Base-by-base conservation (phyloP, 257 asterid species). In the Solanum paucissectum region DNA sequence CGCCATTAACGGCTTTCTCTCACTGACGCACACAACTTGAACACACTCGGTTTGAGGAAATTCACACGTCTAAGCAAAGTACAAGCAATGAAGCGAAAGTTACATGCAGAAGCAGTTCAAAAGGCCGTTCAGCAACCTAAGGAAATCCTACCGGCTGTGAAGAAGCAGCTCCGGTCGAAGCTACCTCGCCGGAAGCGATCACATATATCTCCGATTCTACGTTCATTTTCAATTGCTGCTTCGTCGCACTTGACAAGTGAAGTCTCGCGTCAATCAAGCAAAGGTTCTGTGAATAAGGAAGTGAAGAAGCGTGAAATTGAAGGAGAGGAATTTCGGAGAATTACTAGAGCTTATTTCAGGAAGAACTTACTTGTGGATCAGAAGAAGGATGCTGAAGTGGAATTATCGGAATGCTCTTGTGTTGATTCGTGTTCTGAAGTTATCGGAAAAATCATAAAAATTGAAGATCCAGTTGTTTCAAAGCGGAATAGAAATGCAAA, bases 341-440 rank as follows among this genome's bases (percentile, higher is more conserved):
- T 89, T 86, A 93, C 93, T 12, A 83, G 93, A 74, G 86, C 90
- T 16, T 91, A 88, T 87, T 86, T 85, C 83, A 89, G 90, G 90
- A 90, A 84, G 90, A 89, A 46, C 2, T 82, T 71, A 37, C 49
- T 13, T 9, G 91, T 87, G 58, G 86, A 29, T 85, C 88, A 62
- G 71, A 84, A 86, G 60, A 87, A 88, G 71, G 62, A 74, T 62
- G 90, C 72, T 72, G 90, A 89, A 36, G 68, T 88, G 75, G 96
- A 93, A 88, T 58, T 94, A 14, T 95, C 98, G 34, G 99, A 95
- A 83, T 87, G 55, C 87, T 97, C 99, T n/a, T 97, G 99, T 86
- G 96, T 95, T 83, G 98, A 95, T 64, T 95, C 99, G 88, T 91
- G 91, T 88, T 92, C 95, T 5, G 95, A 91, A 89, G 89, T 87